Conservation (phyloP, 768 basidiomycete species). For the Tylopilus sp. region DNA sequence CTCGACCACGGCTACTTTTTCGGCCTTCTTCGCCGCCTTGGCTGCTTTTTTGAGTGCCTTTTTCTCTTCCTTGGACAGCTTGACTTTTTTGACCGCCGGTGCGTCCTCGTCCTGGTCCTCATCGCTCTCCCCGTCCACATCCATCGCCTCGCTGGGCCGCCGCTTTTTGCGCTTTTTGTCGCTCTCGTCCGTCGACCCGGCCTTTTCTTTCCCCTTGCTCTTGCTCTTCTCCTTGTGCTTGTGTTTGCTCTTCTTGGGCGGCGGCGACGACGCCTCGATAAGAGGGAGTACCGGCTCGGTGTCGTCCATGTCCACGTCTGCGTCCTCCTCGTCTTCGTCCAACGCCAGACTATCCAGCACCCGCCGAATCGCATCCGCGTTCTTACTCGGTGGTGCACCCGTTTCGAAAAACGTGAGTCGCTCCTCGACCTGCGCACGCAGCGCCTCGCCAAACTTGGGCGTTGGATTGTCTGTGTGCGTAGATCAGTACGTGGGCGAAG, state of each 20-base stretch:
- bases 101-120: constrained; percentile 37
- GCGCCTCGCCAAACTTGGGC: constrained; percentile 91
- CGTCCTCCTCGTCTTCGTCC: constrained; percentile 42
- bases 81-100: constrained; percentile 63
- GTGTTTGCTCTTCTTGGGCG: constrained; percentile 59
- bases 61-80: constrained; percentile 82
- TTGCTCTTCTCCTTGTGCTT: constrained; percentile 33
- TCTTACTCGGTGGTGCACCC: constrained; percentile 85
- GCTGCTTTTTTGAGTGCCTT: constrained; percentile 78
- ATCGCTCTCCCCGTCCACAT: constrained; percentile 53
- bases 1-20: constrained; percentile 31
- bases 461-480: constrained; percentile 68
- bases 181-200: constrained; percentile 40
- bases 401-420: constrained; percentile 92
- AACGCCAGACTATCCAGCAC: constrained; percentile 76
- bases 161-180: constrained; percentile 48
- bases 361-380: constrained; percentile 87
- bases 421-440: constrained; percentile 93
- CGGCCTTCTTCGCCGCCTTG: constrained; percentile 59
- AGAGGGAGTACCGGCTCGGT: constrained; percentile 52
- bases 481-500: neutral
- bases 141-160: constrained; percentile 64
- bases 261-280: constrained; percentile 52
- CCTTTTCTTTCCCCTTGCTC: neutral
- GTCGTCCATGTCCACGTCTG: constrained; percentile 45